Evolutionary conservation across 306 rosid genomes (phyloP).

Genomic region (Castanospermum australe): DNA sequence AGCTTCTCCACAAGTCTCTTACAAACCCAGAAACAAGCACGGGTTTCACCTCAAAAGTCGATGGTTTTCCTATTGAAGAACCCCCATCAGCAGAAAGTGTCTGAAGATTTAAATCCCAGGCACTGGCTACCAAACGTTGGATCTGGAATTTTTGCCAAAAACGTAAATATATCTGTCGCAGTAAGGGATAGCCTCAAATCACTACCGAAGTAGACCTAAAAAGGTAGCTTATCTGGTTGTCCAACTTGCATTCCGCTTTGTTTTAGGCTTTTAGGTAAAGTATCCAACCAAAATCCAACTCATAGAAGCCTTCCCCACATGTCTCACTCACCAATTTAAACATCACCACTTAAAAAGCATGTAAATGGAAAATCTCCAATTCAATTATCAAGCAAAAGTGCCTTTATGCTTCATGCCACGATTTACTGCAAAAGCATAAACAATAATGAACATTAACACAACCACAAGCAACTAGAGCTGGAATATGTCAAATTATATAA

Average conservation of each 20-base stretch:
- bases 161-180: slow-evolving; percentile 6
- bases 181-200: slow-evolving; percentile 29
- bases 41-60: slow-evolving; percentile 12
- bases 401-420: slow-evolving; percentile 26
- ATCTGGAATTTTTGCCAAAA: slow-evolving; percentile 20
- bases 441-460: slow-evolving; percentile 30
- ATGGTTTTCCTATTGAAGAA: slow-evolving; percentile 21
- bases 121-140: slow-evolving; percentile 26
- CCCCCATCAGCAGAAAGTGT: slow-evolving; percentile 22
- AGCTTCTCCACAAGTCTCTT: slow-evolving; percentile 23
- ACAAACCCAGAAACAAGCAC: slow-evolving; percentile 2
- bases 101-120: slow-evolving; percentile 17
- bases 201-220: slow-evolving; percentile 14
- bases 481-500: slow-evolving; percentile 12
- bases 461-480: slow-evolving; percentile 26
- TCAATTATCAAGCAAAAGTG: slow-evolving; percentile 22
- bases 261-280: slow-evolving; percentile 22
- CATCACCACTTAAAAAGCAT: neutral
- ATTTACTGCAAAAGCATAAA: slow-evolving; percentile 9
- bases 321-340: slow-evolving; percentile 32
- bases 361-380: slow-evolving; percentile 14
- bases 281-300: slow-evolving; percentile 26
- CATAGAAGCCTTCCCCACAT: slow-evolving; percentile 31
- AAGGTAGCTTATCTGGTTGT: slow-evolving; percentile 25
- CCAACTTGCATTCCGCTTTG: slow-evolving; percentile 32